A percentile compares a stretch with the other conserved stretches of the same genome.
Conservation (phyloP, 1,284 basidiomycete species). For the Abortiporus biennis region DNA sequence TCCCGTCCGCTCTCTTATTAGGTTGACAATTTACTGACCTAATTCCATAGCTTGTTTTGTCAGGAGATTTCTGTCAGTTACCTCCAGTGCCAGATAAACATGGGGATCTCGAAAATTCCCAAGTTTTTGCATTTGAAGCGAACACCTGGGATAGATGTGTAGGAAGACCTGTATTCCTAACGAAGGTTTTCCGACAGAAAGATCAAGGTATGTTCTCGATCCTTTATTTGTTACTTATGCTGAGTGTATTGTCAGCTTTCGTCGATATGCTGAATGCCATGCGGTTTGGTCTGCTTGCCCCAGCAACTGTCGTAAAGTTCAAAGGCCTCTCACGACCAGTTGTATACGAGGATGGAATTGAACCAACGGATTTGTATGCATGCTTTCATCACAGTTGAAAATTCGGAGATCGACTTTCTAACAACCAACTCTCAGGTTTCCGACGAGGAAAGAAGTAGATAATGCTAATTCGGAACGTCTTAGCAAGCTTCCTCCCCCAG, state of each 20-base stretch:
- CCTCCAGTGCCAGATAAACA: constrained; percentile 63
- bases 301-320: constrained; percentile 48
- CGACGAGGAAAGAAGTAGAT: constrained; percentile 56
- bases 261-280: constrained; percentile 71
- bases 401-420: background rate
- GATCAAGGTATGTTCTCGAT: constrained; percentile 41
- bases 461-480: constrained; percentile 47
- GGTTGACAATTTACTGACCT: background rate
- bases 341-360: constrained; percentile 65
- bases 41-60: constrained; percentile 53
- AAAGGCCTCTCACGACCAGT: constrained; percentile 54
- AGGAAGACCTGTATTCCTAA: constrained; percentile 29
- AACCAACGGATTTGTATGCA: constrained; percentile 74
- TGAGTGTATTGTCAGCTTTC: constrained; percentile 36
- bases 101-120: constrained; percentile 20
- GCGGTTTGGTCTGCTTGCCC: constrained; percentile 50
- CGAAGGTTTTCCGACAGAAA: constrained; percentile 37
- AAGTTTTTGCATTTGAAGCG: constrained; percentile 64
- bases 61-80: constrained; percentile 78
- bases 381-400: background rate
- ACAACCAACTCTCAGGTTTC: constrained; percentile 37
- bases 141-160: constrained; percentile 49
- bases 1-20: background rate
- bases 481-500: too few species aligned
- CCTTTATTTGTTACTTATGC: background rate